These are phyloP conservation scores for Wickerhamomyces alni DNA, from an alignment of 805 yeast genomes.

Conservation along the genomic window DNA sequence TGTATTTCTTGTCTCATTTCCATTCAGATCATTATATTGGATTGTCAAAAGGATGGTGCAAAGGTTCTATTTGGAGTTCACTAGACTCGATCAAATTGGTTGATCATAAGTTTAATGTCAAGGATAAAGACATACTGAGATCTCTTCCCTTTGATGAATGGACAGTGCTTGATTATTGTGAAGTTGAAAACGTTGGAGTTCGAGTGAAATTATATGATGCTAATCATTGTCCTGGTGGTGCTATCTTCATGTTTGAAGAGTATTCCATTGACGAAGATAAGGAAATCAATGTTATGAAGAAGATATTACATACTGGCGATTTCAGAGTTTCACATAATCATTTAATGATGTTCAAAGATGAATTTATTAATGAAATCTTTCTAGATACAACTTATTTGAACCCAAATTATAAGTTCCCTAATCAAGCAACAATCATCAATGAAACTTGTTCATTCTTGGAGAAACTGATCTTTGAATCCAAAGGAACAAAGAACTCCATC, in stretches of 20 bases:
- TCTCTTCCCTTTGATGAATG: slow-evolving; percentile 36
- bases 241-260: slow-evolving; percentile 63
- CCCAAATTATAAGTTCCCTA: slow-evolving; percentile 70
- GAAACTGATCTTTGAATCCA: slow-evolving; percentile 28
- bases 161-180: slow-evolving; percentile 2
- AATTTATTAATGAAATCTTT: slow-evolving; percentile 54
- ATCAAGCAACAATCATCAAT: slow-evolving; percentile 62
- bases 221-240: slow-evolving; percentile 97
- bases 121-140: slow-evolving; percentile 32
- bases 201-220: slow-evolving; percentile 71
- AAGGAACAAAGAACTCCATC: slow-evolving; percentile 22
- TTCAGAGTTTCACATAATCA: slow-evolving; percentile 61
- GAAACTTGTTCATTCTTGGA: slow-evolving; percentile 49
- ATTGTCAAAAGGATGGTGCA: slow-evolving; percentile 66
- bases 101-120: slow-evolving; percentile 46
- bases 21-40: slow-evolving; percentile 96
- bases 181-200: slow-evolving; percentile 27
- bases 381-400: slow-evolving; percentile 88
- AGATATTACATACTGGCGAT: slow-evolving; percentile 85
- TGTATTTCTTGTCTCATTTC: slow-evolving; percentile 71
- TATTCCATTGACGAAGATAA: slow-evolving; percentile 21
- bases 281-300: slow-evolving; percentile 9
- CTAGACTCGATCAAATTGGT: slow-evolving; percentile 56
- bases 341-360: slow-evolving; percentile 17
- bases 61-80: slow-evolving; percentile 69